phyloP scores from a whole-genome alignment of 805 yeast genomes.

The Candida parachauliodes region DNA sequence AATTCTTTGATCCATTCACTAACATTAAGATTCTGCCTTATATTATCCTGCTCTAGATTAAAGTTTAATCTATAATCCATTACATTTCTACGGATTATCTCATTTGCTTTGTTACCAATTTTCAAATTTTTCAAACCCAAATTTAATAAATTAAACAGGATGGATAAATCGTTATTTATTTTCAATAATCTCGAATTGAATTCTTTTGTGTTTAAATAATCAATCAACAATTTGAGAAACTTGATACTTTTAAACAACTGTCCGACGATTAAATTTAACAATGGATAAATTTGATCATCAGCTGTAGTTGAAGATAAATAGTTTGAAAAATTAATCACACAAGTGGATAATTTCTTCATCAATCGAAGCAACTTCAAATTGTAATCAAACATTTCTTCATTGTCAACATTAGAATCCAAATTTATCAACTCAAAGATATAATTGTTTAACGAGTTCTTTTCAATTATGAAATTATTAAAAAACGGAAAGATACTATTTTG shows the following conservation, averaged over 20 bases:
- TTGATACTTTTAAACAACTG: conserved; percentile 34
- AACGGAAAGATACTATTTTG: neutral
- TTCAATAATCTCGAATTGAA: conserved; percentile 27
- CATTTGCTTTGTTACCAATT: conserved; percentile 19
- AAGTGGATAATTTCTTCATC: conserved; percentile 29
- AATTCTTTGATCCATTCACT: conserved; percentile 8
- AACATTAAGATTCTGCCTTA: neutral
- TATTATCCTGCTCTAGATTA: no score
- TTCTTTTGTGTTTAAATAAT: conserved; percentile 21
- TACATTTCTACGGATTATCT: no score
- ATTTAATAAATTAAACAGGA: conserved; percentile 28
- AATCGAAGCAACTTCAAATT: conserved; percentile 38
- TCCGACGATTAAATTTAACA: conserved; percentile 29
- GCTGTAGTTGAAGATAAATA: conserved; percentile 8
- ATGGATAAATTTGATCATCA: conserved; percentile 16
- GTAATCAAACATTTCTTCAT: conserved; percentile 28
- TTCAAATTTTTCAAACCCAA: conserved; percentile 19
- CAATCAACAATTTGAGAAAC: conserved; percentile 32
- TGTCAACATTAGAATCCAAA: conserved; percentile 1
- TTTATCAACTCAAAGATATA: conserved; percentile 30
- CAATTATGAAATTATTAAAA: conserved; percentile 25
- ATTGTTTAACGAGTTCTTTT: conserved; percentile 34
- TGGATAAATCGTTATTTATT: conserved; percentile 35
- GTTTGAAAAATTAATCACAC: conserved; percentile 28
- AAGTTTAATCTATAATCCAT: neutral